These are phyloP conservation scores for Chalara sp. DNA, from an alignment of 2,329 filamentous ascomycete species.

Conservation along the genomic window DNA sequence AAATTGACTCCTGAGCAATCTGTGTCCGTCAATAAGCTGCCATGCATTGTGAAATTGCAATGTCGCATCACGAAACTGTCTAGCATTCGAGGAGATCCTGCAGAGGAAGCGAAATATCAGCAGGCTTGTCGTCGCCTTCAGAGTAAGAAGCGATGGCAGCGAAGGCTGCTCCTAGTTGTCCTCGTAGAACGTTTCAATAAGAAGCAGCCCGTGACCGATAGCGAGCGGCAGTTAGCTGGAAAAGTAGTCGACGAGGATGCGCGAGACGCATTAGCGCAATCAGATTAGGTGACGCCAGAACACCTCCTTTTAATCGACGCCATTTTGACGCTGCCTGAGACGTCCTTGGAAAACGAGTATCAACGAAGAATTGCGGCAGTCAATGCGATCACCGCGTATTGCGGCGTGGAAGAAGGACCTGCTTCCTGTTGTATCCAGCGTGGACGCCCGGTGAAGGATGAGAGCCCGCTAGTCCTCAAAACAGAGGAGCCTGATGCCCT, in stretches of 20 bases:
- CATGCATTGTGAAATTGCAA: conserved; percentile 7
- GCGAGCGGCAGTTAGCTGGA: conserved; percentile 5
- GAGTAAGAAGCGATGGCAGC: conserved; percentile 6
- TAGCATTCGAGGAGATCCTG: not conserved
- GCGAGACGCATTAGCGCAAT: conserved; percentile 3
- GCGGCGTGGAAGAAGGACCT: no score
- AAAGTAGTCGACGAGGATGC: conserved; percentile 8
- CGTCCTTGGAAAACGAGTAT: no score
- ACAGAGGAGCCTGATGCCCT: no score
- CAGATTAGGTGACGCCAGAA: conserved; percentile 4
- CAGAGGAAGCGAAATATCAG: not conserved
- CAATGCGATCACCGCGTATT: no score
- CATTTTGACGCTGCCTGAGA: no score
- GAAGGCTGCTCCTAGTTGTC: not conserved
- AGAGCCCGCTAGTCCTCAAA: no score
- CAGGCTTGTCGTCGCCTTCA: conserved; percentile 2
- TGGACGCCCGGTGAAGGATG: no score
- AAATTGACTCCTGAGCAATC: conserved; percentile 19
- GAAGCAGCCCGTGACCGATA: conserved; percentile 8
- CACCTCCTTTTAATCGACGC: no score
- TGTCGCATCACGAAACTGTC: not conserved
- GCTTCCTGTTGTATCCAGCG: no score
- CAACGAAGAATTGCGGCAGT: no score
- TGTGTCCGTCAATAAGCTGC: conserved; percentile 14
- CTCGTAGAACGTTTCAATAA: conserved; percentile 4